Evolutionary conservation across 2,329 filamentous ascomycete species (phyloP).

Genomic region (Colletotrichum salicis): DNA sequence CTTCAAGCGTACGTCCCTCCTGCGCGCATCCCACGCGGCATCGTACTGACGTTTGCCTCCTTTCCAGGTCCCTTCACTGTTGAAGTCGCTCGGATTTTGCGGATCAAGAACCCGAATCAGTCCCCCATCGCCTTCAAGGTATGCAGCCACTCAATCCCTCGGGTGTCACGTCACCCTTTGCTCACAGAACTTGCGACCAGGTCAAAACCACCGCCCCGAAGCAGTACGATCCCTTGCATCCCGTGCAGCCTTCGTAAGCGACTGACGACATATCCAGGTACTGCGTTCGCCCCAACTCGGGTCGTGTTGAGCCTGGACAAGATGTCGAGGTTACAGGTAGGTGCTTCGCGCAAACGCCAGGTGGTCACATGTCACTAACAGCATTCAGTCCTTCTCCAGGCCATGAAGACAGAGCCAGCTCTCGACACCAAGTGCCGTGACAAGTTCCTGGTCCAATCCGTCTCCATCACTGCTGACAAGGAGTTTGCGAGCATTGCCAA

Average conservation of each 20-base stretch:
- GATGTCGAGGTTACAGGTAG: conserved; percentile 93
- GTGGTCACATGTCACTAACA: conserved; percentile 40
- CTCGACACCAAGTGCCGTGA: conserved; percentile 90
- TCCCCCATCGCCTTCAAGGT: conserved; percentile 78
- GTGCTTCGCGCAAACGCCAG: conserved; percentile 40
- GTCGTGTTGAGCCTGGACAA: conserved; percentile 89
- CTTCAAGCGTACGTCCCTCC: conserved; percentile 82
- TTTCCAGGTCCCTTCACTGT: conserved; percentile 71
- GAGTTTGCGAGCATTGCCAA: conserved; percentile 80
- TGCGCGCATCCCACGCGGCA: conserved; percentile 25
- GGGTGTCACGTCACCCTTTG: conserved; percentile 15
- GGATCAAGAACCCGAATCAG: conserved; percentile 72
- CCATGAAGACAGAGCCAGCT: conserved; percentile 95
- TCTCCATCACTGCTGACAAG: conserved; percentile 83
- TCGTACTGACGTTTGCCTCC: conserved; percentile 22
- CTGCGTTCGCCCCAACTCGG: conserved; percentile 96
- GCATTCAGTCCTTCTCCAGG: conserved; percentile 84
- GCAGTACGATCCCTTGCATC: conserved; percentile 74
- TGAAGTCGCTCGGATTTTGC: conserved; percentile 73
- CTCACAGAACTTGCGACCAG: conserved; percentile 55
- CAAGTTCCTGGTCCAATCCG: conserved; percentile 97
- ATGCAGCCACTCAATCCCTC: conserved; percentile 40
- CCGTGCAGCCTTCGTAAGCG: conserved; percentile 36
- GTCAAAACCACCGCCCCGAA: conserved; percentile 99
- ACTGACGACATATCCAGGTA: conserved; percentile 70